Percentiles rank a stretch among this genome's conserved stretches.
Conservation (phyloP, 2,329 filamentous ascomycete species). For the Sclerotiophoma versabilis region DNA sequence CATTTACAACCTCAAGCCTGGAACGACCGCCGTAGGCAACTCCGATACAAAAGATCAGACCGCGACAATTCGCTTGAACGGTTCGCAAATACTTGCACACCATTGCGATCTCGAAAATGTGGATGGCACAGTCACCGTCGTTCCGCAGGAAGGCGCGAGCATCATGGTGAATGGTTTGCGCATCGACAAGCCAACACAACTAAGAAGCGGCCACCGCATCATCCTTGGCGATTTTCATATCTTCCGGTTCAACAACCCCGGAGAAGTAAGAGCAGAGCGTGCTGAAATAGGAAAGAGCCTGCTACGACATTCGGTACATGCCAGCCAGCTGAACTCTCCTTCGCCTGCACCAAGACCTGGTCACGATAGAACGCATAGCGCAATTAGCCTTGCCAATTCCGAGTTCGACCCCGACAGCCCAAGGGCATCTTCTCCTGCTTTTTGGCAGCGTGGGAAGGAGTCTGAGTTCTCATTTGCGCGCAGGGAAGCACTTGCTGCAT, state of each 20-base stretch:
- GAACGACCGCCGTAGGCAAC: conserved; percentile 91
- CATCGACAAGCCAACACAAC: conserved; percentile 81
- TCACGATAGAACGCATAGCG: conserved; percentile 73
- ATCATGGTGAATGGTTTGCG: conserved; percentile 98
- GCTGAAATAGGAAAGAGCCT: conserved; percentile 80
- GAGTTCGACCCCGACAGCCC: conserved; percentile 76
- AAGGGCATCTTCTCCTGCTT: conserved; percentile 79
- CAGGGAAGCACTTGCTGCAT: conserved; percentile 88
- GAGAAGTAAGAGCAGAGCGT: conserved; percentile 91
- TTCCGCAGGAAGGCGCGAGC: conserved; percentile 88
- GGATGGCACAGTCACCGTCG: conserved; percentile 90
- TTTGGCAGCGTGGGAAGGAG: conserved; percentile 72
- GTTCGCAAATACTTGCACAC: conserved; percentile 87
- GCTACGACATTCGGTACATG: conserved; percentile 79
- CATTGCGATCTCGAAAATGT: conserved; percentile 95
- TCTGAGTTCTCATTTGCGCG: conserved; percentile 95
- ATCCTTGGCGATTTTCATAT: conserved; percentile 99
- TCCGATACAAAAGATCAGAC: conserved; percentile 79
- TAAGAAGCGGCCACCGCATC: conserved; percentile 91
- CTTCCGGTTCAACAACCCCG: conserved; percentile 96
- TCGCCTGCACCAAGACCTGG: conserved; percentile 67
- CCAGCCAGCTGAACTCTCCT: conserved; percentile 69
- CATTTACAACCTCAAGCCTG: conserved; percentile 97
- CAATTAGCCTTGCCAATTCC: conserved; percentile 77
- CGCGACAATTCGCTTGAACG: conserved; percentile 91